Base-by-base conservation (phyloP, 768 basidiomycete genomes). In the Cystofilobasidium capitatum region DNA sequence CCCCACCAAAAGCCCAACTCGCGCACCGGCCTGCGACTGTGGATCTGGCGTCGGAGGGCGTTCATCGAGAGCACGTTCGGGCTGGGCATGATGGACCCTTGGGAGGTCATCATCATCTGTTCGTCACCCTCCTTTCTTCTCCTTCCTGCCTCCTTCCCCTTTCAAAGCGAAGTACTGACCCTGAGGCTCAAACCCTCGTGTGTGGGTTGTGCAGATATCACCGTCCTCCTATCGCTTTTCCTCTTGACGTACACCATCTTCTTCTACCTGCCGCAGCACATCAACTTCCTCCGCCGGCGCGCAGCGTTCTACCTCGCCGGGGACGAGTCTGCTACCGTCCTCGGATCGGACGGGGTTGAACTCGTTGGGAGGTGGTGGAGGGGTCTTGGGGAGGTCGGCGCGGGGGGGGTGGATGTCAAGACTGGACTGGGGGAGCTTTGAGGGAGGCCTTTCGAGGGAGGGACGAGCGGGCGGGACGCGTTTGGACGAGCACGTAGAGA, bases 61-160 rank as follows among this genome's bases (percentile, higher is more conserved):
- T 79, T 82, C 78, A 75, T 87, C 39, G 85, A 86, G 74, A 77
- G 81, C 2, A 85, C 84, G 0, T 83, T 84, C 69, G 86, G 80
- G 8, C 77, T 86, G 45, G 79, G 81, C 35, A 80, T 86, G 72
- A 76, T 86, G 66, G 85, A 88, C 73, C 81, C 83, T 66, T 86
- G 86, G 86, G 87, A 87, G 79, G 84, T 85, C 72, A 72, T 82
- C 55, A 74, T 86, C 42, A 79, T 84, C 65, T 73, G 86, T 86
- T 73, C 74, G 85, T 80, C 13, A 10, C 62, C 16, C 20, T 51
- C 45, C 29, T 24, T 45, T 58, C 14, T 57, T 20, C 39, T 17
- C 37, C 54, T 24, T 2, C 29, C 29, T 9, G 3, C 60, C 39
- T 33, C 20, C 54, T 60, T 54, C 57, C 69, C 44, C 45, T 59